Conservation (phyloP, 495 filamentous ascomycete species). For the Usnea hakonensis region DNA sequence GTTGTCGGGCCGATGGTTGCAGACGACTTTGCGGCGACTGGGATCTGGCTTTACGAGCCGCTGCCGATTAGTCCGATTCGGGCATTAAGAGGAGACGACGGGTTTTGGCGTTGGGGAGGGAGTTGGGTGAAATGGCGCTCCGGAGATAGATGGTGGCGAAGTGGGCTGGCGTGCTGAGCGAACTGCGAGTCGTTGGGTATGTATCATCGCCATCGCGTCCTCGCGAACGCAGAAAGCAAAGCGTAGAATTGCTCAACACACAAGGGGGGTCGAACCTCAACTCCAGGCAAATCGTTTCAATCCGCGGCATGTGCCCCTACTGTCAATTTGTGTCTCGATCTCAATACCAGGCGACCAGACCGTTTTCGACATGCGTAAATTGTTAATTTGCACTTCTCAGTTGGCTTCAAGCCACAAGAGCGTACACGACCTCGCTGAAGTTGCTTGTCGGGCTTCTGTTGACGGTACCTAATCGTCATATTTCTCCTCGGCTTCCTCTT, state of each 20-base stretch:
- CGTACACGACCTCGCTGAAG: background rate
- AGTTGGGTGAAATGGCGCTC: slow-evolving; percentile 43
- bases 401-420: background rate
- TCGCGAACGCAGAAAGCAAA: background rate
- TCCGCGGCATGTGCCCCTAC: background rate
- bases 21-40: slow-evolving; percentile 56
- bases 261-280: too few species aligned
- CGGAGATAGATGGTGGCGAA: slow-evolving; percentile 57
- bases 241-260: background rate
- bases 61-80: slow-evolving; percentile 56
- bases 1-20: slow-evolving; percentile 44
- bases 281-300: background rate
- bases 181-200: background rate
- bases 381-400: background rate
- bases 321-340: background rate
- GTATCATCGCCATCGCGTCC: background rate
- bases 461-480: slow-evolving; percentile 1
- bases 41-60: slow-evolving; percentile 60
- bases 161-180: slow-evolving; percentile 36
- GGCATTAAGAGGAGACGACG: slow-evolving; percentile 46
- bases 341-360: background rate
- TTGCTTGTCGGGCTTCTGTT: background rate
- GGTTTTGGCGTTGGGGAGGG: slow-evolving; percentile 51
- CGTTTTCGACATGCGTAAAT: background rate
- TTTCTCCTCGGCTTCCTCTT: slow-evolving; percentile 19